Conservation (phyloP, 371 early-diverging fungal genomes). For the Apophysomyces ossiformis region DNA sequence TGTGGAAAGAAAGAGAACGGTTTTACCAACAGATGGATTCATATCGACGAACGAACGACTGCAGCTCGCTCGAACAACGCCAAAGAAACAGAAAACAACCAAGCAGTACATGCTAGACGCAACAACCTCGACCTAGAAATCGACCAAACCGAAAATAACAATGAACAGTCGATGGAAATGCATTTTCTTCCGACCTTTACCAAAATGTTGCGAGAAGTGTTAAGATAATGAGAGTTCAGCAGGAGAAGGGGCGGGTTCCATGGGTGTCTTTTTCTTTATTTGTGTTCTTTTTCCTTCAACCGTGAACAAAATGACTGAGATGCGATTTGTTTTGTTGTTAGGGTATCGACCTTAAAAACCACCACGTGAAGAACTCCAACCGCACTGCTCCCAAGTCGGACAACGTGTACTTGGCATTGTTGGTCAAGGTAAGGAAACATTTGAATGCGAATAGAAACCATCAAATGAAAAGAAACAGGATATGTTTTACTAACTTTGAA, state of each 20-base stretch:
- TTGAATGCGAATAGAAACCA: background rate
- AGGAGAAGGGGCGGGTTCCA: background rate
- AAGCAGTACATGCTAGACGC: background rate
- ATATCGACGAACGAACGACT: background rate
- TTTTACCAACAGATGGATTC: background rate
- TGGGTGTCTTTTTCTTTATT: background rate
- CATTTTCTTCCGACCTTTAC: too few species aligned
- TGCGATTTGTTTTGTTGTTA: slow-evolving; percentile 22
- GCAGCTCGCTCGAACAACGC: too few species aligned
- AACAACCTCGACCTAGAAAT: background rate
- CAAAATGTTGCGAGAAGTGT: too few species aligned
- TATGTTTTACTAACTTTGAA: background rate
- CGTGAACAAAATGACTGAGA: too few species aligned
- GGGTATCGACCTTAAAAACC: slow-evolving; percentile 96
- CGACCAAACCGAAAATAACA: too few species aligned
- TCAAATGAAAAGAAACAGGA: background rate
- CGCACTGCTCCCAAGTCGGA: slow-evolving; percentile 87
- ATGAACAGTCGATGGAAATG: too few species aligned
- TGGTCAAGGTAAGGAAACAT: slow-evolving; percentile 81
- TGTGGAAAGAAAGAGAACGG: background rate
- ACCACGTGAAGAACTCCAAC: slow-evolving; percentile 91
- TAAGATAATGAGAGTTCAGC: background rate
- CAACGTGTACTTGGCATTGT: slow-evolving; percentile 89
- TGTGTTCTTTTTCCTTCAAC: background rate
- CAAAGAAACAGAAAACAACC: too few species aligned